Base-by-base conservation (phyloP, 345 rosid species). In the Linum usitatissimum region DNA sequence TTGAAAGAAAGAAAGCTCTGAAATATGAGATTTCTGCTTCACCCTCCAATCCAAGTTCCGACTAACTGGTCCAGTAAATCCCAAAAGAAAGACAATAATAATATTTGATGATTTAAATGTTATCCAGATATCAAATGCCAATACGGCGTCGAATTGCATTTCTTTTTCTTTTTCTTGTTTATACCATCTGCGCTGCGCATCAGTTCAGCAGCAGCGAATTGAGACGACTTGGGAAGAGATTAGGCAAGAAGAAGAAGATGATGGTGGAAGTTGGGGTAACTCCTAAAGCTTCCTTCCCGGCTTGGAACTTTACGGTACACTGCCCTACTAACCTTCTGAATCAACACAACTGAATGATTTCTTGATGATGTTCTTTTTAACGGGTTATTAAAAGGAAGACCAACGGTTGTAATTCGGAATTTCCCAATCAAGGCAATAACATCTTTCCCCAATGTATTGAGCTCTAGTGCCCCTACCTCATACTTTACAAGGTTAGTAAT, bases 251-350 rank as follows among this genome's bases (percentile, higher is more conserved):
- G 20, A 30, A 10, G 30, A 2, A 9, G 63, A 69, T 31, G 65
- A 71, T 58, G 64, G 74, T 78, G 81, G 75, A 66, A 57, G 40
- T 73, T 78, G 75, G 61, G 57, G 31, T 73, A 48, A 77, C 76
- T 55, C 64, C 66, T 73, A 73, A 65, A 68, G 18, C 80, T 63
- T 70, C 63, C 54, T 48, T 31, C 19, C 4, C 63, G 61, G 64
- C 77, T 48, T 67, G 75, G 68, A 78, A 62, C 63, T 78, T 75
- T 56, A 73, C 45, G 73, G 81, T 70, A 21, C 5, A 15, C 51
- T 45, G 0, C 17, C 13, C 17, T 15, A 10, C 51, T 45, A 45
- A 45, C 17, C 13, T 45, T 45, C 17, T 45, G 17, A 14, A 9
- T 10, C 51, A 9, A 45, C 13, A 45, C 3, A 45, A 10, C 17